Percentiles rank a stretch among this genome's conserved stretches.
Evolutionary conservation across 805 yeast genomes (phyloP).

Genomic region (Lipomyces starkeyi): DNA sequence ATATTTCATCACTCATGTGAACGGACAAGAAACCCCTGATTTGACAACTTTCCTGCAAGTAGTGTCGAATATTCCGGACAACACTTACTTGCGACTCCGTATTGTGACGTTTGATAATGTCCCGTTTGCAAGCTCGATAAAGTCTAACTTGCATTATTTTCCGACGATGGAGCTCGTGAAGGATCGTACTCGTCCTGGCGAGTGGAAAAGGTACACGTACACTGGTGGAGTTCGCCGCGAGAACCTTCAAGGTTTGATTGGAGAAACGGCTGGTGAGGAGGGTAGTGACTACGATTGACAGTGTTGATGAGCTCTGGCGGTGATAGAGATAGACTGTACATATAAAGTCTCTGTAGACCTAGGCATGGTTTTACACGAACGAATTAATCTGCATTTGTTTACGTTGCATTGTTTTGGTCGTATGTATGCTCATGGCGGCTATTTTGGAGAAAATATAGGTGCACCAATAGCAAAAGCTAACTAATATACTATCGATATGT

Average conservation of each 20-base stretch:
- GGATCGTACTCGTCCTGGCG: conserved; percentile 24
- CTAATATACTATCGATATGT: background rate
- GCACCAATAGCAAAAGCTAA: background rate
- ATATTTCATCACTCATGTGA: conserved; percentile 87
- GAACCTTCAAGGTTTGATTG: background rate
- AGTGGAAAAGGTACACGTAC: conserved; percentile 26
- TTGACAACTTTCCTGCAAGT: conserved; percentile 69
- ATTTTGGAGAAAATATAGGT: background rate
- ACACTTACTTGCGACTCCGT: conserved; percentile 79
- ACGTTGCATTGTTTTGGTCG: background rate
- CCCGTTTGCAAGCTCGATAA: conserved; percentile 83
- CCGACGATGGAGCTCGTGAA: conserved; percentile 56
- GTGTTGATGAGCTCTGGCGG: background rate
- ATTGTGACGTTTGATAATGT: conserved; percentile 84
- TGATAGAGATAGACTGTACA: background rate
- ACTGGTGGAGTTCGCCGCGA: conserved; percentile 23
- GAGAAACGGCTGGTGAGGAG: background rate
- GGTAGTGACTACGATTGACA: background rate
- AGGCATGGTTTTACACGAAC: background rate
- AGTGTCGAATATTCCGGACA: conserved; percentile 75
- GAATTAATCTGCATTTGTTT: background rate
- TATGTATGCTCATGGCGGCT: background rate
- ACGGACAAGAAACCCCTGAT: conserved; percentile 74
- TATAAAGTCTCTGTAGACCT: background rate
- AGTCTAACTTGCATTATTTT: conserved; percentile 88